Conservation (phyloP, 768 basidiomycete species). For the Symmetrospora coprosmae region DNA sequence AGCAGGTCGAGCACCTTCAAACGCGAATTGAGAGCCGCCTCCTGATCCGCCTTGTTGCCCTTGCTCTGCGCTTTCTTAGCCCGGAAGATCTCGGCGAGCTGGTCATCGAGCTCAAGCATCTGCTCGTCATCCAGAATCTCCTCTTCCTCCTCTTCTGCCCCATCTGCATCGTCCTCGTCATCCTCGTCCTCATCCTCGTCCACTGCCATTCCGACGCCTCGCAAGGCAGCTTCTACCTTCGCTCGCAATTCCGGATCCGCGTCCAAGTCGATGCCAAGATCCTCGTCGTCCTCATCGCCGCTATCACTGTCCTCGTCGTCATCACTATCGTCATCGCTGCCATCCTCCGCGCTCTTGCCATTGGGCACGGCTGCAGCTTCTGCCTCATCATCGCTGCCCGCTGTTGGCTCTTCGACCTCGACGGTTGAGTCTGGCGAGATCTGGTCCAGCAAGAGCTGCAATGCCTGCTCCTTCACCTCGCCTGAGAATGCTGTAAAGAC, state of each 20-base stretch:
- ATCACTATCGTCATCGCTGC: constrained; percentile 36
- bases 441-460: constrained; percentile 32
- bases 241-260: constrained; percentile 48
- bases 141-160: constrained; percentile 41
- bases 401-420: too few relatives aligned
- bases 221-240: constrained; percentile 45
- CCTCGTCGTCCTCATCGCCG: constrained; percentile 39
- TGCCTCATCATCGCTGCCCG: background rate
- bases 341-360: constrained; percentile 41
- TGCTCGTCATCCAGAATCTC: constrained; percentile 81
- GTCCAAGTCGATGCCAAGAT: constrained; percentile 34
- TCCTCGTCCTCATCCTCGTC: constrained; percentile 45
- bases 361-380: constrained; percentile 37
- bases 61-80: constrained; percentile 51
- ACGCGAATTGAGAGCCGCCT: constrained; percentile 90
- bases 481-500: constrained; percentile 47
- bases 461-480: constrained; percentile 33
- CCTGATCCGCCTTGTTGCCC: constrained; percentile 57
- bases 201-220: constrained; percentile 38
- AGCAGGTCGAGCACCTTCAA: constrained; percentile 89
- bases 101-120: constrained; percentile 91
- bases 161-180: constrained; percentile 46
- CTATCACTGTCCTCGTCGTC: constrained; percentile 18
- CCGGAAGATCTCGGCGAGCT: constrained; percentile 74
- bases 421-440: constrained; percentile 30